Evolutionary conservation across 164 flowering plant genomes (phyloP).

Genomic region (Macadamia tetraphylla): DNA sequence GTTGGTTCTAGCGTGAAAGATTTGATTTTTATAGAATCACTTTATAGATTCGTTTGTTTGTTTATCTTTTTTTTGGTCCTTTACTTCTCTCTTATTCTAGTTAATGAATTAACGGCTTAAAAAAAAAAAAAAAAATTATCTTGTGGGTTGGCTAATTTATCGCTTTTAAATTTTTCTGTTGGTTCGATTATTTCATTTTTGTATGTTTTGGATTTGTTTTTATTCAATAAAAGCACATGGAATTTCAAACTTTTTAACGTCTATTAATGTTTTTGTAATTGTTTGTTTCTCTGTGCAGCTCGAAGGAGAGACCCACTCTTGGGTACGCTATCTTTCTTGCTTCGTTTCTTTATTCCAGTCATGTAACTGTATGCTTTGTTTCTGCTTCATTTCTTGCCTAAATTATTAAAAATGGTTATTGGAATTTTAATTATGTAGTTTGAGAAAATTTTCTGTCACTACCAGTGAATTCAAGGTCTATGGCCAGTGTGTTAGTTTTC

Average conservation of each 20-base stretch:
- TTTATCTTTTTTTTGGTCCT: too few species aligned
- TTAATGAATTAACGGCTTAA: too few species aligned
- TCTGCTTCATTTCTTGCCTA: background rate
- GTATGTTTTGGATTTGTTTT: background rate
- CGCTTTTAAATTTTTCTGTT: too few species aligned
- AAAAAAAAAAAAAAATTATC: too few species aligned
- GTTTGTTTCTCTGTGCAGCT: background rate
- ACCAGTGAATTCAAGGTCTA: too few species aligned
- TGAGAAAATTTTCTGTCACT: background rate
- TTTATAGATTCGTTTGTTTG: too few species aligned
- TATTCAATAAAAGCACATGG: background rate
- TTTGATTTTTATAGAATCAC: too few species aligned
- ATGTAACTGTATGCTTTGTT: background rate
- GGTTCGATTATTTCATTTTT: too few species aligned
- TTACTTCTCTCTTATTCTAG: too few species aligned
- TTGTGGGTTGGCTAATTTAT: too few species aligned
- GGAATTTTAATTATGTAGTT: background rate
- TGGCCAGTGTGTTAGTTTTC: background rate
- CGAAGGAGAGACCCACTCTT: constrained; percentile 2
- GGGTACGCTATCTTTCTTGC: background rate
- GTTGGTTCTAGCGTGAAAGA: too few species aligned
- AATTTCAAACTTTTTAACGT: background rate
- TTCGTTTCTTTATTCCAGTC: background rate
- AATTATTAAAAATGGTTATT: background rate
- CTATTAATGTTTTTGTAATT: background rate